Base-by-base conservation (phyloP, 768 basidiomycete genomes). In the Thelephora ganbajun region DNA sequence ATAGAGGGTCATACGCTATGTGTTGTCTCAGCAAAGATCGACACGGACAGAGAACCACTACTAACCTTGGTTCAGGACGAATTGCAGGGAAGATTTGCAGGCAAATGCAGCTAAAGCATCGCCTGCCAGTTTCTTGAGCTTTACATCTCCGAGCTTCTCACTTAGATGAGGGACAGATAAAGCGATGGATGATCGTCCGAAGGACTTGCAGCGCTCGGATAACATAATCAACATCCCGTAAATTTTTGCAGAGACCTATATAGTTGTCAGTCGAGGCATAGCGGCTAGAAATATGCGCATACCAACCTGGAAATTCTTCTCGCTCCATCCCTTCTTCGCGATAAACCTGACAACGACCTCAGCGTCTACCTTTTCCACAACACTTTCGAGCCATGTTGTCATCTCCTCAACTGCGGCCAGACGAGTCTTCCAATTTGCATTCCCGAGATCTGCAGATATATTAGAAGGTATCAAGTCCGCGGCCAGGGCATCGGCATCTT, bases 301-400 rank as follows among this genome's bases (percentile, higher is more conserved):
- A 57, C 64, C 48, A 50, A 86, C 93, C 69, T 99, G 94, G 55
- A 99, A 99, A 58, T 98, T 99, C 71, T 96, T 98, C 67, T 99
- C 96, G n/a, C 72, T 76, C 92, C 91, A 97, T 2, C 93, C 91
- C 53, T 87, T 90, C 70, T 94, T 98, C 3, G 77, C 81, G 50
- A 98, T 65, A 54, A 85, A 81, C 20, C 94, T 74, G 16, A 97
- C 77, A 34, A 99, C 57, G 4, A 99, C 78, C 63, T 99, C 96
- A 11, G 83, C 79, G 54, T 99, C 94, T 1, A 87, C 65, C 0
- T 71, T 68, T 33, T 74, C 70, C 11, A 79, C 72, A 23, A 73
- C 71, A 0, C 70, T 73, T 50, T 90, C 81, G 4, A 91, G 65
- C 94, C 96, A 98, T 4, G 68, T 63, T 1, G 73, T 69, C 79